Evolutionary conservation across 1,284 basidiomycete species (phyloP).

Genomic region (Athelia sp.): DNA sequence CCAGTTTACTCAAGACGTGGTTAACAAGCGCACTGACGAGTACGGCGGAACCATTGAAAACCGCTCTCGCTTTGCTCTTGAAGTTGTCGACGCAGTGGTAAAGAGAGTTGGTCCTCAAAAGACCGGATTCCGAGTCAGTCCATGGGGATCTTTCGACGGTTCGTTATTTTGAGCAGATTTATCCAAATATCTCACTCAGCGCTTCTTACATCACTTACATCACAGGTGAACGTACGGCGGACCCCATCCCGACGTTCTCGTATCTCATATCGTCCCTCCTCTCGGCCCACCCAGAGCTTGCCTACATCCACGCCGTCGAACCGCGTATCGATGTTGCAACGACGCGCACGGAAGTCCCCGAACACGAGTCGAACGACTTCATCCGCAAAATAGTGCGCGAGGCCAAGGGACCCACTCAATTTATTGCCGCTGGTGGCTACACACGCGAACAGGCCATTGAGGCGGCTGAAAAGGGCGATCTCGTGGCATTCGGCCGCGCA

Average conservation of each 20-base stretch:
- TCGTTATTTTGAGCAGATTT: not conserved
- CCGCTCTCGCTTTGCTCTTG: conserved; percentile 42
- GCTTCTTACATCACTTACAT: not conserved
- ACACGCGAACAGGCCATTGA: conserved; percentile 8
- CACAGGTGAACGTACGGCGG: conserved; percentile 39
- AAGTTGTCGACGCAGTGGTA: conserved; percentile 36
- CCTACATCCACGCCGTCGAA: conserved; percentile 49
- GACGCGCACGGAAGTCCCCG: conserved; percentile 2
- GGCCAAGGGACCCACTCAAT: conserved; percentile 8
- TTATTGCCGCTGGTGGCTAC: conserved; percentile 29
- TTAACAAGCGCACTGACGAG: conserved; percentile 47
- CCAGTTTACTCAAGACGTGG: conserved; percentile 35
- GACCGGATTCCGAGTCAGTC: conserved; percentile 49
- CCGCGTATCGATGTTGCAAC: conserved; percentile 19
- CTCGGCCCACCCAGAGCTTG: conserved; percentile 36
- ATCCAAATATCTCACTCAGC: not conserved
- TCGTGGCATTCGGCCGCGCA: not conserved
- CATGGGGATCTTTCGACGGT: conserved; percentile 42
- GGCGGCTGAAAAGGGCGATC: conserved; percentile 2
- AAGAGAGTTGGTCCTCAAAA: conserved; percentile 32
- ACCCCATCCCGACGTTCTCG: conserved; percentile 38
- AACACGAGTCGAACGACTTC: conserved; percentile 7
- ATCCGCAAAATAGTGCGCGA: conserved; percentile 9
- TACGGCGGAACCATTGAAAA: conserved; percentile 54
- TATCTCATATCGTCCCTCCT: conserved; percentile 28